phyloP scores from a whole-genome alignment of 352 stramenopile species.

The Blastocystis hominis region DNA sequence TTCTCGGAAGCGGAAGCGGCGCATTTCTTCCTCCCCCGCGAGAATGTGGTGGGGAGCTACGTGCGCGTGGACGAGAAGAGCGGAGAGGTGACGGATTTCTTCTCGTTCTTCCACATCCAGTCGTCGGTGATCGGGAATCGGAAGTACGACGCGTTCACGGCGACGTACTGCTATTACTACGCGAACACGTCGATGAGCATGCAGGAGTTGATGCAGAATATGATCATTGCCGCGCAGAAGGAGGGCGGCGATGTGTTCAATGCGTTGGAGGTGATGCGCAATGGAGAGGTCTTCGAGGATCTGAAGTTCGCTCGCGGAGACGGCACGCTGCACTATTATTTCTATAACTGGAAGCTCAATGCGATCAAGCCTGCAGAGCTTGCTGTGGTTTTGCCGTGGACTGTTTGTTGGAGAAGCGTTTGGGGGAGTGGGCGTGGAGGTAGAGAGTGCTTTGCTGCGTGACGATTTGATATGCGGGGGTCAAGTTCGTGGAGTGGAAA shows the following conservation, averaged over 20 bases:
- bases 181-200: constrained; percentile 66
- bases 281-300: constrained; percentile 71
- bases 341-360: constrained; percentile 82
- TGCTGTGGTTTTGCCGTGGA: constrained; percentile 76
- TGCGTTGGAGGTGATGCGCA: constrained; percentile 82
- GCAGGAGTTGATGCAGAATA: constrained; percentile 74
- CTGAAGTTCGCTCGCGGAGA: constrained; percentile 82
- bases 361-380: constrained; percentile 74
- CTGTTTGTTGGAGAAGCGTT: not conserved
- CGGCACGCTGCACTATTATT: constrained; percentile 83
- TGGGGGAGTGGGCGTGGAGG: too few relatives aligned
- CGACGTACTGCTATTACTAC: constrained; percentile 98
- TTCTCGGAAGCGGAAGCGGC: constrained; percentile 79
- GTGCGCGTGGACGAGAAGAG: constrained; percentile 65
- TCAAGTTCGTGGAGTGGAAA: too few relatives aligned
- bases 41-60: constrained; percentile 87
- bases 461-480: too few relatives aligned
- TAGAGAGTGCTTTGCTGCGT: too few relatives aligned
- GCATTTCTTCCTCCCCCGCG: constrained; percentile 90
- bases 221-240: constrained; percentile 72
- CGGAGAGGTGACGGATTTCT: constrained; percentile 81
- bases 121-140: constrained; percentile 84
- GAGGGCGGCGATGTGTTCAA: constrained; percentile 81
- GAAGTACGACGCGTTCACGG: constrained; percentile 87
- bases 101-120: constrained; percentile 91